Evolutionary conservation across 768 basidiomycete genomes (phyloP).

Genomic region (Suillus brevipes): DNA sequence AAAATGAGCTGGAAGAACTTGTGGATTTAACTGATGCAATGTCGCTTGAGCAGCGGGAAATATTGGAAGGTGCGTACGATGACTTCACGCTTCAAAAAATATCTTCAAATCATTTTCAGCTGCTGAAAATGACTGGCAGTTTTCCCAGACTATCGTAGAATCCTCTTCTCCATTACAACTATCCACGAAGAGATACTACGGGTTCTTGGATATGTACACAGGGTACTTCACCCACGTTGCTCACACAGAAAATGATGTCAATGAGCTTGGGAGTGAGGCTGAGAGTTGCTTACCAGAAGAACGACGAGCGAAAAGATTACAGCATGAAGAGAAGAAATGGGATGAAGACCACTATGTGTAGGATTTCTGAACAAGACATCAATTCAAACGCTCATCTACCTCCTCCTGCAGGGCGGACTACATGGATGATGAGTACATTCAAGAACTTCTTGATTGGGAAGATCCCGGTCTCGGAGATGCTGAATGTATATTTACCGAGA

Average conservation of each 20-base stretch:
- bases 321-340: constrained; percentile 76
- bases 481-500: constrained; percentile 61
- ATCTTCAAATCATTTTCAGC: constrained; percentile 42
- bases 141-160: constrained; percentile 62
- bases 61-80: constrained; percentile 50
- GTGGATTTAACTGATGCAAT: constrained; percentile 44
- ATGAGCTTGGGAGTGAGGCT: constrained; percentile 70
- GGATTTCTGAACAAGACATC: constrained; percentile 24
- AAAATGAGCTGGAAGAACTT: constrained; percentile 40
- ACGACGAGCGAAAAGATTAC: constrained; percentile 52
- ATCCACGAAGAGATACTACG: constrained; percentile 56
- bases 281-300: constrained; percentile 55
- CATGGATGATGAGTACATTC: constrained; percentile 73
- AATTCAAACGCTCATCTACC: constrained; percentile 7
- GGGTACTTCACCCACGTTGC: constrained; percentile 74
- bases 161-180: constrained; percentile 38
- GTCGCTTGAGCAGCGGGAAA: constrained; percentile 52
- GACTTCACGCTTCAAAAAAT: constrained; percentile 10
- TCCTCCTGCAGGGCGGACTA: constrained; percentile 69
- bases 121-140: constrained; percentile 75
- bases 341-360: constrained; percentile 86
- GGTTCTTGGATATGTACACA: constrained; percentile 72
- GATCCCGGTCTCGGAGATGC: constrained; percentile 49
- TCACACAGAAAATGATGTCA: constrained; percentile 80
- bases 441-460: constrained; percentile 65